Evolutionary conservation across 352 stramenopile species (phyloP).

Genomic region (Globisporangium radiosum): DNA sequence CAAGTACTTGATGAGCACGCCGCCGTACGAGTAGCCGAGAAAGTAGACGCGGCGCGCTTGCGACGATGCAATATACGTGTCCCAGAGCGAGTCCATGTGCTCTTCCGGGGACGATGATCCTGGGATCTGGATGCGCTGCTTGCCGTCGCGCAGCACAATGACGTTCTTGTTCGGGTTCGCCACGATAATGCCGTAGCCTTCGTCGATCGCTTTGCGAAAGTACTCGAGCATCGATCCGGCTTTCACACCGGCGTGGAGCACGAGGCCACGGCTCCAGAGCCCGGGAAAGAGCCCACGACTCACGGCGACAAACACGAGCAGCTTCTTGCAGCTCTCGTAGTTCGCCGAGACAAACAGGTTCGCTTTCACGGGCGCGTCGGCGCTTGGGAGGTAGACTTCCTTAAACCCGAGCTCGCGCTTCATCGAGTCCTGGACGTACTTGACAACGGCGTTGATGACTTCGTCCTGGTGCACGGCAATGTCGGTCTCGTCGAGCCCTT

Average conservation of each 20-base stretch:
- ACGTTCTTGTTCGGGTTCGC: slow-evolving; percentile 89
- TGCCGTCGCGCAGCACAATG: slow-evolving; percentile 72
- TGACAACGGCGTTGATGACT: slow-evolving; percentile 82
- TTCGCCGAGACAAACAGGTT: slow-evolving; percentile 83
- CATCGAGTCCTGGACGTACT: slow-evolving; percentile 86
- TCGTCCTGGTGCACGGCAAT: slow-evolving; percentile 85
- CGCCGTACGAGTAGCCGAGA: slow-evolving; percentile 84
- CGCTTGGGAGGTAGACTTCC: slow-evolving; percentile 66
- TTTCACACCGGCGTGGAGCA: slow-evolving; percentile 83
- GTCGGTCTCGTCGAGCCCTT: slow-evolving; percentile 74
- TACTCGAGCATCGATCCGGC: slow-evolving; percentile 86
- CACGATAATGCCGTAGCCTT: slow-evolving; percentile 84
- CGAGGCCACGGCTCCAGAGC: slow-evolving; percentile 78
- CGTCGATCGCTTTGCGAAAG: slow-evolving; percentile 81
- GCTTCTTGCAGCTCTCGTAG: slow-evolving; percentile 73
- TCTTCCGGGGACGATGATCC: slow-evolving; percentile 79
- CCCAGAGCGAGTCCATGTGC: slow-evolving; percentile 87
- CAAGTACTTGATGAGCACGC: slow-evolving; percentile 86
- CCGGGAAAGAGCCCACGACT: slow-evolving; percentile 75
- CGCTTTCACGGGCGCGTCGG: slow-evolving; percentile 66
- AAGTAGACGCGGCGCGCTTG: slow-evolving; percentile 75
- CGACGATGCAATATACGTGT: slow-evolving; percentile 62
- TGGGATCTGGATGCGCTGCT: slow-evolving; percentile 78
- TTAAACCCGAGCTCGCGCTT: slow-evolving; percentile 65
- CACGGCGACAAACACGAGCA: slow-evolving; percentile 83